Evolutionary conservation across 2,329 filamentous ascomycete species (phyloP).

Genomic region (Cercospora nicotianae): DNA sequence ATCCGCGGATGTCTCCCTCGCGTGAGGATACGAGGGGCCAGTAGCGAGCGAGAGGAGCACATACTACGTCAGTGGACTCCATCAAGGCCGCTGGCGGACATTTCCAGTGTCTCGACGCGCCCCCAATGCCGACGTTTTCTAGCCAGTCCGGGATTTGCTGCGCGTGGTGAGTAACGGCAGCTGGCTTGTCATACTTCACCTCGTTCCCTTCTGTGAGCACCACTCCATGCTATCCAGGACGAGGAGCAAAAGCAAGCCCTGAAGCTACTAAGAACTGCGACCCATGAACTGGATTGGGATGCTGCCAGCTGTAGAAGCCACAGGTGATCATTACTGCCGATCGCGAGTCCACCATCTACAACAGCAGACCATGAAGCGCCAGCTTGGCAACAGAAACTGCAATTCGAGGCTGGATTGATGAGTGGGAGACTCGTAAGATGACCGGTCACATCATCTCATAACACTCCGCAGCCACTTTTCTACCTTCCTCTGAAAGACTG

Average conservation of each 20-base stretch:
- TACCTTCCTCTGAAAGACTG: not conserved
- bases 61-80: not conserved
- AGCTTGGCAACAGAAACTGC: not conserved
- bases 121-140: not conserved
- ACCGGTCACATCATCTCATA: not conserved
- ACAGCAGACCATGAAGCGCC: not conserved
- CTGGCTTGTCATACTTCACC: not conserved
- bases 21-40: not conserved
- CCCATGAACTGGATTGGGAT: not conserved
- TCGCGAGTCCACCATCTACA: not conserved
- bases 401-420: not conserved
- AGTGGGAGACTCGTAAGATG: not conserved
- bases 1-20: not conserved
- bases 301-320: not conserved
- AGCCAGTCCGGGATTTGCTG: not conserved
- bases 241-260: not conserved
- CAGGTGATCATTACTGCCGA: not conserved
- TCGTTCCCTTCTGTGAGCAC: not conserved
- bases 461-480: not conserved
- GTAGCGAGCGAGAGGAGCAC: not conserved
- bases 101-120: not conserved
- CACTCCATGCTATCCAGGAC: not conserved
- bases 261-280: not conserved
- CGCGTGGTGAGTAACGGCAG: not conserved
- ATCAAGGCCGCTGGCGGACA: not conserved